Evolutionary conservation across 2,329 filamentous ascomycete genomes (phyloP), one percentile per base, ranked within the genome.

Genomic region (Cyphellophora europaea): DNA sequence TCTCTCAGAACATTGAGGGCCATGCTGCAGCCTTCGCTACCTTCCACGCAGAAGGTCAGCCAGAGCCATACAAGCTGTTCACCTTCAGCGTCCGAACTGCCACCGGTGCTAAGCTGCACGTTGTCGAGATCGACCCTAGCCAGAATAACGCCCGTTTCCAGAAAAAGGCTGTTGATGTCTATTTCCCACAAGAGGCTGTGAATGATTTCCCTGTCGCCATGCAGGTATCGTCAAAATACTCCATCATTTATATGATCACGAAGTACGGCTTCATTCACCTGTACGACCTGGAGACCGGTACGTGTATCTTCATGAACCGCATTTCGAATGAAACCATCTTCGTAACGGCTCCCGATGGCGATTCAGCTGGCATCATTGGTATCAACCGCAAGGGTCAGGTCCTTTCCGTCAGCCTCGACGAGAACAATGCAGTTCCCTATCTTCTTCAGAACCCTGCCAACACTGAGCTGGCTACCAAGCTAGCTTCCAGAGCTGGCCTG

Each of bases 271-370:
- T 96, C 65, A 96, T 98, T 52, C 91, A 98, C 63, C 75, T 98
- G 15, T 96, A 98, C 65, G 93, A 98, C 55, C 77, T 98, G 38
- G 93, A 98, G 68, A 91, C 84, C 5, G 93, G 85, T 39, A 83
- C 82, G 10, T 93, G 86, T 58, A 91, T 98, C 57, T 98, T 95
- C 74, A 93, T 98, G 87, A 98, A 98, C 72, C 82, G 93, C 51
- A 98, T 98, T 54, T 98, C 91, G 19, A 94, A 87, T 68, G 91
- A 98, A 58, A 98, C 91, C 16, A 96, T 98, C 58, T 98, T 98
- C 67, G 93, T 89, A 16, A 95, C 88, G 13, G 82, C 85, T 30
- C 67, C 79, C 21, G 91, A 98, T 57, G 73, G 74, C 36, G 79
- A 87, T 14, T 93, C 86, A 12, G 77, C 81, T 30, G 93, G 93